Base-by-base conservation (phyloP, 2,329 filamentous ascomycete species). In the Fusarium aywerte region DNA sequence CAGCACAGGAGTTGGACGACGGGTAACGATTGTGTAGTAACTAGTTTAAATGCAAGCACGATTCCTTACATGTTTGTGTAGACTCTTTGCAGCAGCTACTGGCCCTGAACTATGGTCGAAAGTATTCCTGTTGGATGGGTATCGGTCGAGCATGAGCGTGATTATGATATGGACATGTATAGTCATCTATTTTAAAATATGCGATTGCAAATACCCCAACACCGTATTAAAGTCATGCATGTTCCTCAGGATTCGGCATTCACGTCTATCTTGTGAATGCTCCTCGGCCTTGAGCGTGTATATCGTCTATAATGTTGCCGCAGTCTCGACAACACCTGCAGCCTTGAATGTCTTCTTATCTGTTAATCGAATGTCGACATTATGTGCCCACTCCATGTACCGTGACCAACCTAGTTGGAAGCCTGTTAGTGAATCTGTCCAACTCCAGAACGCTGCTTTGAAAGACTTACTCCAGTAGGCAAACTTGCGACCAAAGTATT, bases 371-470 rank as follows among this genome's bases (percentile, higher is more conserved):
- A 97, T 84, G 63, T 96, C 90, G 56, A 97, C 90, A 61, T 85
- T 79, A 76, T 97, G 96, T 78, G 92, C 90, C 94, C 93, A 98
- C 77, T 93, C 88, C 94, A 97, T 97, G 76, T 93, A 96, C 74
- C 90, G 89, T 21, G 90, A 90, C 94, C 95, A 97, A 70, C 93
- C 94, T 97, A 61, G n/a, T 31, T 29, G 32, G 4, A 35, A 20
- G 9, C 16, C 12, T 15, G 58, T 72, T 27, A 74, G 68, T 27
- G 61, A 66, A 55, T 20, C 44, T 44, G 21, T 33, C 15, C 15
- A 15, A 9, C 20, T 35, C 38, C 15, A 25, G 33, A 20, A 32
- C 25, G 18, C 25, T 32, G n/a, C 25, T 29, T 40, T 15, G 44
- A 23, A 38, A 38, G 21, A 62, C 90, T 77, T 85, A 97, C 95